Evolutionary conservation across 2,329 filamentous ascomycete species (phyloP).

Genomic region (Tothia fuscella): DNA sequence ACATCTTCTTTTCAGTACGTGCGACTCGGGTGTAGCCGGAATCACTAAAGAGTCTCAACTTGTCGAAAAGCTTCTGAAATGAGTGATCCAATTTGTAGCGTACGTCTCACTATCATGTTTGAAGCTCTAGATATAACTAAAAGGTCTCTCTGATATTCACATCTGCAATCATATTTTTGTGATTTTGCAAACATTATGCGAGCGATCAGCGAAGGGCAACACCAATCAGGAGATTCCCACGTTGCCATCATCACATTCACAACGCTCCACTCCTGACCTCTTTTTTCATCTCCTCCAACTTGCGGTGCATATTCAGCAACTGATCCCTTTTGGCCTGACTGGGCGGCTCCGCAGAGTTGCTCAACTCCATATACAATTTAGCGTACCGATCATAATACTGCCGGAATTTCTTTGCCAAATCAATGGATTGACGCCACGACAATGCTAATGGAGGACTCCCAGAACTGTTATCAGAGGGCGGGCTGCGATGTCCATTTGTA

Average conservation of each 20-base stretch:
- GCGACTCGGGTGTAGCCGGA: too few relatives aligned
- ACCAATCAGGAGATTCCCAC: too few relatives aligned
- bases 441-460: slow-evolving; percentile 19
- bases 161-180: too few relatives aligned
- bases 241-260: slow-evolving; percentile 4
- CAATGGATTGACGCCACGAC: slow-evolving; percentile 33
- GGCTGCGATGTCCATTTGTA: not conserved
- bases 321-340: slow-evolving; percentile 38
- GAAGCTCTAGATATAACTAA: too few relatives aligned
- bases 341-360: slow-evolving; percentile 28
- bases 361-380: slow-evolving; percentile 39
- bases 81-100: too few relatives aligned
- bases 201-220: too few relatives aligned
- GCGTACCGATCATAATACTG: slow-evolving; percentile 46
- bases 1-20: too few relatives aligned
- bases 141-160: too few relatives aligned
- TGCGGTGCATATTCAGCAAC: slow-evolving; percentile 41
- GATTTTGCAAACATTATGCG: too few relatives aligned
- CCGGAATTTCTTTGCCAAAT: slow-evolving; percentile 41
- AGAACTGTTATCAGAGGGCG: not conserved
- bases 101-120: too few relatives aligned
- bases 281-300: slow-evolving; percentile 44
- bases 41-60: too few relatives aligned
- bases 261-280: slow-evolving; percentile 35
- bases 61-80: too few relatives aligned